Evolutionary conservation across 1,139 yeast genomes (phyloP).

Genomic region (Yamadazyma pseudoaaseri): DNA sequence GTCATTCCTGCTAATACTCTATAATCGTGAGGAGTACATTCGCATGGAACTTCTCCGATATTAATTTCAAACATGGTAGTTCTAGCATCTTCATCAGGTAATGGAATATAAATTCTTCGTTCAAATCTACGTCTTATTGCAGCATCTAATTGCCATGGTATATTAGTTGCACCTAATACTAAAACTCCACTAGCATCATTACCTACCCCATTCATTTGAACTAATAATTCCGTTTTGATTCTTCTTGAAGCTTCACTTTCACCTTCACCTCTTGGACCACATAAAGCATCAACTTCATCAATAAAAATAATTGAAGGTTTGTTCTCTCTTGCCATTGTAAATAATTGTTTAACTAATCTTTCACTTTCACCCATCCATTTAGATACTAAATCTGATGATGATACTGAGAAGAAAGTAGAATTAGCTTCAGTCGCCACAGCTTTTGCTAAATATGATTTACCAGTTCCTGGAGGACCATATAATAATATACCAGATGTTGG

Average conservation of each 20-base stretch:
- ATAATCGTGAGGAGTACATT: slow-evolving; percentile 70
- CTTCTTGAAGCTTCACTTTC: slow-evolving; percentile 96
- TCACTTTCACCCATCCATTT: slow-evolving; percentile 99
- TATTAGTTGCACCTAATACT: slow-evolving; percentile 96
- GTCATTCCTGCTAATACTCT: slow-evolving; percentile 87
- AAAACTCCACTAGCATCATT: slow-evolving; percentile 90
- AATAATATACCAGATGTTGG: slow-evolving; percentile 90
- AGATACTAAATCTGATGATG: slow-evolving; percentile 90
- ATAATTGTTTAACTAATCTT: slow-evolving; percentile 89
- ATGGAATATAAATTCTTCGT: slow-evolving; percentile 87
- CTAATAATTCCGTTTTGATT: slow-evolving; percentile 92
- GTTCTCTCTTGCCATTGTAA: slow-evolving; percentile 93
- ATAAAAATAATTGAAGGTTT: slow-evolving; percentile 94
- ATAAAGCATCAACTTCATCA: slow-evolving; percentile 96
- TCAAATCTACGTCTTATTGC: slow-evolving; percentile 97
- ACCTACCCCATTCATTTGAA: slow-evolving; percentile 99
- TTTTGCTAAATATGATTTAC: slow-evolving; percentile 93
- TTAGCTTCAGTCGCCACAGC: slow-evolving; percentile 99
- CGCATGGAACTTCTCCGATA: slow-evolving; percentile 88
- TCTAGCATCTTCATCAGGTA: slow-evolving; percentile 91
- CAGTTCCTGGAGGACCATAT: slow-evolving; percentile 99
- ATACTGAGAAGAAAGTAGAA: slow-evolving; percentile 91
- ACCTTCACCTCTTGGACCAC: slow-evolving; percentile 98
- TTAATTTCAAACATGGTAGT: slow-evolving; percentile 92
- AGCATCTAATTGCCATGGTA: slow-evolving; percentile 98